These are phyloP conservation scores for Solanum sitiens DNA, from an alignment of 257 asterid species.

Conservation along the genomic window DNA sequence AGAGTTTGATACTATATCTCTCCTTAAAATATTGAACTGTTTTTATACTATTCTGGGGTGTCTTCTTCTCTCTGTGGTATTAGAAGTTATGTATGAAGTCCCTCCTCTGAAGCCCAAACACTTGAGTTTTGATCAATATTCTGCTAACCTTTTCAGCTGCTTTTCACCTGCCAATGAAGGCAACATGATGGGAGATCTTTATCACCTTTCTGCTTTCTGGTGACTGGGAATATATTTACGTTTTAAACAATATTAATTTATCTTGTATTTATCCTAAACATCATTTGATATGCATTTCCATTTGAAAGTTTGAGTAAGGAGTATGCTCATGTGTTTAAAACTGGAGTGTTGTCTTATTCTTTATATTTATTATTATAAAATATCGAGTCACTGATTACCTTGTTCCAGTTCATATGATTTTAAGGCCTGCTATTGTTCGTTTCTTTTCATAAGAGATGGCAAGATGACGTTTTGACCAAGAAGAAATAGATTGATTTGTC, in stretches of 20 bases:
- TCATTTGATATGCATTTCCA: not conserved
- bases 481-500: not conserved
- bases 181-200: not conserved
- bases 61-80: too few species aligned
- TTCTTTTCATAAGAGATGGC: not conserved
- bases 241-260: not conserved
- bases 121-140: not conserved
- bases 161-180: not conserved
- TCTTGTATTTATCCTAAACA: not conserved
- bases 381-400: not conserved
- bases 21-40: too few species aligned
- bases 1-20: too few species aligned
- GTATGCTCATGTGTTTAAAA: not conserved
- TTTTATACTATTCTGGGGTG: too few species aligned
- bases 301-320: not conserved
- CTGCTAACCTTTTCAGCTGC: not conserved
- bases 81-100: too few species aligned
- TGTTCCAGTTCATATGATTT: not conserved
- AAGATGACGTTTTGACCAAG: conserved; percentile 7
- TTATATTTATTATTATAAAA: not conserved
- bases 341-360: not conserved
- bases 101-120: not conserved
- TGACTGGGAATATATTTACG: not conserved
- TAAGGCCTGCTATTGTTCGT: not conserved
- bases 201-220: not conserved